These are phyloP conservation scores for Mycosphaerelloides madeirae DNA, from an alignment of 2,329 filamentous ascomycete species.

Conservation along the genomic window DNA sequence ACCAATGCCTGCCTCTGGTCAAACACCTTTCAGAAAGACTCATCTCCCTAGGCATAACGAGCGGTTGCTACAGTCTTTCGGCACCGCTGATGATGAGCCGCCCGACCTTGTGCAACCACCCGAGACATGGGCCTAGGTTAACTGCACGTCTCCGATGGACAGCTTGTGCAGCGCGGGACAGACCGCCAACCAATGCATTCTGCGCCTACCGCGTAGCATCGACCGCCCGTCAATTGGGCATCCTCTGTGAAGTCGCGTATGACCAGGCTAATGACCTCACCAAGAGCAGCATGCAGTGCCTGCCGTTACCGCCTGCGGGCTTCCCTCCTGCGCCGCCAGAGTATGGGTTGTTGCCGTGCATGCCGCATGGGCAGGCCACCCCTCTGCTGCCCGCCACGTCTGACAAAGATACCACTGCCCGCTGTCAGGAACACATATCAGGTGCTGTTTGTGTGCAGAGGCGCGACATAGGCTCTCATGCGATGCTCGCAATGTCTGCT, in stretches of 20 bases:
- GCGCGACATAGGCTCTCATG: slow-evolving; percentile 15
- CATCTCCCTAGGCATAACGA: slow-evolving; percentile 10
- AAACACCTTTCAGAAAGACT: slow-evolving; percentile 22
- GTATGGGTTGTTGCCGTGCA: slow-evolving; percentile 13
- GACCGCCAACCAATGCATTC: slow-evolving; percentile 11
- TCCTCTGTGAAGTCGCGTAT: slow-evolving; percentile 11
- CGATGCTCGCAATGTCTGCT: slow-evolving; percentile 18
- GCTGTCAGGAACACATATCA: slow-evolving; percentile 17
- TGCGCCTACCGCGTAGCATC: slow-evolving; percentile 16
- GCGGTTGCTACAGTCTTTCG: slow-evolving; percentile 6
- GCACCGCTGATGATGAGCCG: slow-evolving; percentile 9
- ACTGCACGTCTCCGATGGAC: slow-evolving; percentile 15
- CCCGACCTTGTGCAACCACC: slow-evolving; percentile 11
- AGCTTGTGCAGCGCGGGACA: slow-evolving; percentile 12
- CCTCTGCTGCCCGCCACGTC: slow-evolving; percentile 11
- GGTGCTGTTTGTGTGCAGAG: slow-evolving; percentile 21
- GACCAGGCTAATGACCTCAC: slow-evolving; percentile 15
- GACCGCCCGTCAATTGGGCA: slow-evolving; percentile 7
- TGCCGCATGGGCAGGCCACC: slow-evolving; percentile 19
- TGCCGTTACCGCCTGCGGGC: slow-evolving; percentile 14
- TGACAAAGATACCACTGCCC: slow-evolving; percentile 22
- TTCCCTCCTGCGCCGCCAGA: slow-evolving; percentile 14
- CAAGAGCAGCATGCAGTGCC: slow-evolving; percentile 19
- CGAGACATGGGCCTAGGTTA: slow-evolving; percentile 15
- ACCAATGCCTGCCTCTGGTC: slow-evolving; percentile 13